Evolutionary conservation across 1,284 basidiomycete species (phyloP).

Genomic region (Thelephora terrestris): DNA sequence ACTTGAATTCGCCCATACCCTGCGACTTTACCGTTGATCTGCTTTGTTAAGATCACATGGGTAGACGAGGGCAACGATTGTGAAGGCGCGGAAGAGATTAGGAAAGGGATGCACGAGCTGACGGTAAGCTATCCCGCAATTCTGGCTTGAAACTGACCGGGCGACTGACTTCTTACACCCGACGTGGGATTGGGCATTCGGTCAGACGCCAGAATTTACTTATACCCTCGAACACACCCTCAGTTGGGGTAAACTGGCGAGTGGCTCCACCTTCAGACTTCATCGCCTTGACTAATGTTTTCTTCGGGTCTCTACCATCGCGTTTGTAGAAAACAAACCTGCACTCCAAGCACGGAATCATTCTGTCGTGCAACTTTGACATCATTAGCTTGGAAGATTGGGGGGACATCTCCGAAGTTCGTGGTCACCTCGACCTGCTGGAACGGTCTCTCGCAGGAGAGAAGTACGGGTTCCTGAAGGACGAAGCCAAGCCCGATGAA

Average conservation of each 20-base stretch:
- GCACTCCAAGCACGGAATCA: conserved; percentile 50
- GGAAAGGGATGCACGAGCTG: conserved; percentile 62
- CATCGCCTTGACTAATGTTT: background rate
- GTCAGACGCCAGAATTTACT: conserved; percentile 91
- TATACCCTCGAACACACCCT: conserved; percentile 42
- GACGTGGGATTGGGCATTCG: conserved; percentile 92
- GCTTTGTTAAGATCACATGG: conserved; percentile 19
- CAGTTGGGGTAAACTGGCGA: conserved; percentile 50
- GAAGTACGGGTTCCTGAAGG: conserved; percentile 38
- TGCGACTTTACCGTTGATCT: background rate
- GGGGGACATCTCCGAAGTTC: background rate
- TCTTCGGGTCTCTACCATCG: conserved; percentile 4
- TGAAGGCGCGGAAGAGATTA: conserved; percentile 45
- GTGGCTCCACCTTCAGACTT: conserved; percentile 14
- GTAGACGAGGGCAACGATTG: conserved; percentile 37
- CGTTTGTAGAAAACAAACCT: conserved; percentile 35
- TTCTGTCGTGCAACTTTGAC: conserved; percentile 38
- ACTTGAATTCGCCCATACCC: conserved; percentile 1
- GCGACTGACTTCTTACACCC: background rate
- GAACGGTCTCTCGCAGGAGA: conserved; percentile 26
- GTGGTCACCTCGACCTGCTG: too few relatives aligned
- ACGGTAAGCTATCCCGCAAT: conserved; percentile 32
- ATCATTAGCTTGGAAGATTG: conserved; percentile 13
- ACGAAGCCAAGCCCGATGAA: conserved; percentile 11
- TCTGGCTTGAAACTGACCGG: too few relatives aligned